Evolutionary conservation across 352 stramenopile species (phyloP).

Genomic region (Pythium brachiatum): DNA sequence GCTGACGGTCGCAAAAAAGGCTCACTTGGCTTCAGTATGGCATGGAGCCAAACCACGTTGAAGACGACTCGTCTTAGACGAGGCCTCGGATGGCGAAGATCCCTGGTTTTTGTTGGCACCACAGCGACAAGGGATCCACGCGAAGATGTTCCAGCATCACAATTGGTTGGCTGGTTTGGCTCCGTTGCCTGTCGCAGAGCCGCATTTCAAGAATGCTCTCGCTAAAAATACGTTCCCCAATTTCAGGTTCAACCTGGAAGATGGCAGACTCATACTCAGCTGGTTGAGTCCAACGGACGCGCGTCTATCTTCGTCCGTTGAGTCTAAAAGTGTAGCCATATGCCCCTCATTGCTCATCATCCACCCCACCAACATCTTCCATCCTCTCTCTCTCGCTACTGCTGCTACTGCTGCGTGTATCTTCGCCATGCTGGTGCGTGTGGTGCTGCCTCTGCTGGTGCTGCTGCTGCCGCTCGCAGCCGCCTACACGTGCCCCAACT

Average conservation of each 20-base stretch:
- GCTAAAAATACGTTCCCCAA: not conserved
- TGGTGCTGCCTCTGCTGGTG: slow-evolving; percentile 2
- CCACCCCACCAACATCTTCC: too few species aligned
- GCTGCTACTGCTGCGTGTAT: not conserved
- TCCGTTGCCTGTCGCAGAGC: too few species aligned
- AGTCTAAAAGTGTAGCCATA: too few species aligned
- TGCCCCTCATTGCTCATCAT: too few species aligned
- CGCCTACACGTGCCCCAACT: slow-evolving; percentile 62
- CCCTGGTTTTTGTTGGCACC: too few species aligned
- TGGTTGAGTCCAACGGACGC: not conserved
- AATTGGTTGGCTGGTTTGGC: too few species aligned
- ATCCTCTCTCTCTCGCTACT: too few species aligned
- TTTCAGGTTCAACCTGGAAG: not conserved
- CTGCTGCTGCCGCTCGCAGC: not conserved
- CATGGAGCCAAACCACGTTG: not conserved
- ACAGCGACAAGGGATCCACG: too few species aligned
- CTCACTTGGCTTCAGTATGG: slow-evolving; percentile 21
- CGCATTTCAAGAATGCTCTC: not conserved
- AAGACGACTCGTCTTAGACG: too few species aligned
- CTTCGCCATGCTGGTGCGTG: not conserved
- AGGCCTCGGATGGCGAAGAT: too few species aligned
- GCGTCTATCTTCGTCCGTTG: not conserved
- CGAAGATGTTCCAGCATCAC: too few species aligned
- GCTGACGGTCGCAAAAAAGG: slow-evolving; percentile 13
- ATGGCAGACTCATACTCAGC: not conserved